phyloP scores from a whole-genome alignment of 148 eudicot genomes.

The Simmondsia chinensis region DNA sequence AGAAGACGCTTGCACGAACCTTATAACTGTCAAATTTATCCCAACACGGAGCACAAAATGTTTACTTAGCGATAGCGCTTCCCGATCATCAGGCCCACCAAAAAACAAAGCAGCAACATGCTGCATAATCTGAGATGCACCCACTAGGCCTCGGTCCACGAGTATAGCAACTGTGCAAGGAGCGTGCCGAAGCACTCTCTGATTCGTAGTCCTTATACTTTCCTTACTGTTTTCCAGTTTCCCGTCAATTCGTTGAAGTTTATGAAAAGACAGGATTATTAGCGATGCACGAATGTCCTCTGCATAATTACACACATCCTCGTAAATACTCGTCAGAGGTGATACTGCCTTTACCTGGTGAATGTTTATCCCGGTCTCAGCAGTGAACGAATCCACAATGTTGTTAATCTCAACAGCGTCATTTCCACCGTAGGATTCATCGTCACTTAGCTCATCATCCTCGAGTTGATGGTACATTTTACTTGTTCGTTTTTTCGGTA shows the following conservation, averaged over 20 bases:
- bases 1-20: constrained; percentile 41
- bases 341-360: constrained; percentile 61
- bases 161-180: constrained; percentile 76
- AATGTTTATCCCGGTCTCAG: constrained; percentile 52
- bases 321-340: constrained; percentile 38
- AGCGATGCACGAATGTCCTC: constrained; percentile 67
- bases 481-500: constrained; percentile 39
- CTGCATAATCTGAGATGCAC: constrained; percentile 34
- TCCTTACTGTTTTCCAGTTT: constrained; percentile 79
- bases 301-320: constrained; percentile 61
- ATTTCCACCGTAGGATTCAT: constrained; percentile 73
- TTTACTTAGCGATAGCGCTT: constrained; percentile 72
- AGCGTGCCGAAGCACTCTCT: constrained; percentile 71
- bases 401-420: constrained; percentile 78
- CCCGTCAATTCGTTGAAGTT: constrained; percentile 86
- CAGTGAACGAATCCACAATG: constrained; percentile 43
- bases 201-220: constrained; percentile 69
- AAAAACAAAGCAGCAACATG: constrained; percentile 76
- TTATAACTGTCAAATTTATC: constrained; percentile 56
- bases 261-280: constrained; percentile 75
- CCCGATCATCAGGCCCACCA: constrained; percentile 94
- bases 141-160: constrained; percentile 59
- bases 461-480: constrained; percentile 71
- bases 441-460: constrained; percentile 85
- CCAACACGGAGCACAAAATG: constrained; percentile 60